These are phyloP conservation scores for Lentinula novae-zelandiae DNA, from an alignment of 1,284 basidiomycete genomes.

Conservation along the genomic window DNA sequence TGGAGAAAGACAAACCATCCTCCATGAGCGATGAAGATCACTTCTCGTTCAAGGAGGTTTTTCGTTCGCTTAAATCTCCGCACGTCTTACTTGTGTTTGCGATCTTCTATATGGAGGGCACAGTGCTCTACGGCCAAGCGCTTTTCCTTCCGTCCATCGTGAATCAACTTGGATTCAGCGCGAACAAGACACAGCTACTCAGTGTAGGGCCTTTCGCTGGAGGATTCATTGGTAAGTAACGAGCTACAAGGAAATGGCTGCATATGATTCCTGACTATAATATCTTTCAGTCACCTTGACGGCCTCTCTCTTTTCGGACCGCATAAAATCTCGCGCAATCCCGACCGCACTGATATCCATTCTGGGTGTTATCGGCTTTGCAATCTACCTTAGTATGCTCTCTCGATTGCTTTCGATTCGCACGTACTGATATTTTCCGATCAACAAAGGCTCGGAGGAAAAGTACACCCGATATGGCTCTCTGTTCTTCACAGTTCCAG, in stretches of 20 bases:
- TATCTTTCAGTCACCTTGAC: slow-evolving; percentile 22
- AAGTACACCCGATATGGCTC: slow-evolving; percentile 29
- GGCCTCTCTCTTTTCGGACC: slow-evolving; percentile 29
- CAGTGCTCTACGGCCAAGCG: slow-evolving; percentile 38
- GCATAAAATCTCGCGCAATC: slow-evolving; percentile 28
- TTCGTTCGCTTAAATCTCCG: slow-evolving; percentile 26
- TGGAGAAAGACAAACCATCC: slow-evolving; percentile 27
- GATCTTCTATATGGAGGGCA: slow-evolving; percentile 43
- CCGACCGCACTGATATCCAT: slow-evolving; percentile 25
- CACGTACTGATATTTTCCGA: background rate
- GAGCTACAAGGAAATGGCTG: background rate
- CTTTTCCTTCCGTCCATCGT: slow-evolving; percentile 42
- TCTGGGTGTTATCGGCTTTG: slow-evolving; percentile 27
- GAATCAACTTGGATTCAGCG: slow-evolving; percentile 34
- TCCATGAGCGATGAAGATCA: slow-evolving; percentile 25
- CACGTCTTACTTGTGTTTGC: slow-evolving; percentile 34
- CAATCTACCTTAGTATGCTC: slow-evolving; percentile 30
- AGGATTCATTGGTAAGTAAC: slow-evolving; percentile 25
- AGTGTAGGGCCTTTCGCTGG: slow-evolving; percentile 32
- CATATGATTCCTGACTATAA: too few relatives aligned
- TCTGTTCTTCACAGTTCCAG: slow-evolving; percentile 32
- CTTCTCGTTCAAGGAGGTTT: slow-evolving; percentile 28
- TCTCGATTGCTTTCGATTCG: background rate
- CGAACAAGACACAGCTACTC: slow-evolving; percentile 27
- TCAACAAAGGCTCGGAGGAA: slow-evolving; percentile 15